A percentile compares a stretch with the other conserved stretches of the same genome.
These are phyloP conservation scores for Fragaria nilgerrensis DNA, from an alignment of 306 rosid species.

Conservation along the genomic window DNA sequence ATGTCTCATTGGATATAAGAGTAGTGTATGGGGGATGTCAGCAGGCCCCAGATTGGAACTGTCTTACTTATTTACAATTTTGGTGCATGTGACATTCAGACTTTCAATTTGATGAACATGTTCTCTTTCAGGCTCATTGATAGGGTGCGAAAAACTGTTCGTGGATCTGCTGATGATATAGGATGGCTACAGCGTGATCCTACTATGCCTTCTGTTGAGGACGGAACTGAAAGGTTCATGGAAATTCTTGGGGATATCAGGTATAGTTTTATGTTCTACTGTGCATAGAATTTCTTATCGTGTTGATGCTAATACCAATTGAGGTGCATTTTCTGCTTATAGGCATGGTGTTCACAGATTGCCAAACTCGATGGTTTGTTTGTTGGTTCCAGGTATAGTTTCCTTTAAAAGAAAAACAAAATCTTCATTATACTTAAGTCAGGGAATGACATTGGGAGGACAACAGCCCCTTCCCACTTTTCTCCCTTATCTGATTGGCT, in stretches of 20 bases:
- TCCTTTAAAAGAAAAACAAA: neutral
- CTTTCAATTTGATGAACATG: conserved; percentile 20
- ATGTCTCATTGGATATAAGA: neutral
- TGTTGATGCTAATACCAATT: conserved; percentile 17
- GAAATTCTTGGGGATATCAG: conserved; percentile 74
- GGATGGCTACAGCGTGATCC: conserved; percentile 94
- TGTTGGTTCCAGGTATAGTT: conserved; percentile 77
- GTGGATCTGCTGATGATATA: conserved; percentile 93
- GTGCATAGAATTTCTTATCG: conserved; percentile 19
- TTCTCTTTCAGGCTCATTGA: conserved; percentile 67
- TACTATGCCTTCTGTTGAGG: conserved; percentile 80
- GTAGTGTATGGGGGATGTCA: neutral
- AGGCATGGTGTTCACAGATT: conserved; percentile 96
- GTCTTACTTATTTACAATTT: neutral
- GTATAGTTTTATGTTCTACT: conserved; percentile 31
- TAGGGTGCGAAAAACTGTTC: conserved; percentile 81
- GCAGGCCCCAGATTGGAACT: neutral
- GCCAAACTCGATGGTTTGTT: conserved; percentile 68
- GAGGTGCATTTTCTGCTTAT: conserved; percentile 29
- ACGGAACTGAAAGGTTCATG: conserved; percentile 75
- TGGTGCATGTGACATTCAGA: neutral
- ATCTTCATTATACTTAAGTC: neutral
- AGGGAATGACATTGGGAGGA: neutral
- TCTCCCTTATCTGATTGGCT: neutral
- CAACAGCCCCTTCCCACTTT: neutral